Conservation (phyloP, 768 basidiomycete genomes). For the Leccinum rimulosum region DNA sequence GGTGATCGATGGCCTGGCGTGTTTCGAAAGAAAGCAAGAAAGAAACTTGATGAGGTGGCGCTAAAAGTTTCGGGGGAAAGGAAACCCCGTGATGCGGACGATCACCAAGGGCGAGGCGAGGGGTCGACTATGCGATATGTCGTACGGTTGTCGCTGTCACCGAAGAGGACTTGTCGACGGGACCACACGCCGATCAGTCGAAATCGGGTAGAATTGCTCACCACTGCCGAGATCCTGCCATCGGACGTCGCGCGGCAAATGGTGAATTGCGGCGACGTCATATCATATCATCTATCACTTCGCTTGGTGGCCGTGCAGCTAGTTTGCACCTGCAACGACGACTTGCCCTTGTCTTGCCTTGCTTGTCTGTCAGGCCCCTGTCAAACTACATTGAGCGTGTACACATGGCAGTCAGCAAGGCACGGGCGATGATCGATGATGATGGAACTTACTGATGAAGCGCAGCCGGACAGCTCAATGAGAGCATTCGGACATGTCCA, state of each 20-base stretch:
- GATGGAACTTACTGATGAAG: neutral
- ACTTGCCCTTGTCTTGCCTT: constrained; percentile 11
- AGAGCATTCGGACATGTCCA: neutral
- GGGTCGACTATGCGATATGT: neutral
- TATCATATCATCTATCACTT: neutral
- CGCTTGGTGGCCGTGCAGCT: neutral
- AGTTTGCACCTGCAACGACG: constrained; percentile 7
- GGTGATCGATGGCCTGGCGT: constrained; percentile 4
- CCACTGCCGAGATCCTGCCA: constrained; percentile 1
- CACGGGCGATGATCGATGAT: constrained; percentile 9
- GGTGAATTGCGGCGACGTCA: neutral
- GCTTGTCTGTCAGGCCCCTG: constrained; percentile 1
- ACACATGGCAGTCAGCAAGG: constrained; percentile 20
- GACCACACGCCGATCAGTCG: constrained; percentile 6
- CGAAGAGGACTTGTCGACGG: constrained; percentile 1
- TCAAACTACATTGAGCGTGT: neutral
- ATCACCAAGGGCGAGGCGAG: constrained; percentile 1
- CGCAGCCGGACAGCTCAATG: constrained; percentile 4
- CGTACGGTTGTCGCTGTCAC: constrained; percentile 1
- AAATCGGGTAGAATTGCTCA: constrained; percentile 2
- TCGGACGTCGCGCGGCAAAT: neutral
- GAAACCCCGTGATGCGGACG: neutral
- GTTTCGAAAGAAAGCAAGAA: constrained; percentile 10
- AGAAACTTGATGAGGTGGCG: constrained; percentile 19
- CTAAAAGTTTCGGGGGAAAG: constrained; percentile 1